A percentile compares a stretch with the other conserved stretches of the same genome.
Conservation (phyloP, 129 eudicot genomes). For the Heracleum sosnowskyi region DNA sequence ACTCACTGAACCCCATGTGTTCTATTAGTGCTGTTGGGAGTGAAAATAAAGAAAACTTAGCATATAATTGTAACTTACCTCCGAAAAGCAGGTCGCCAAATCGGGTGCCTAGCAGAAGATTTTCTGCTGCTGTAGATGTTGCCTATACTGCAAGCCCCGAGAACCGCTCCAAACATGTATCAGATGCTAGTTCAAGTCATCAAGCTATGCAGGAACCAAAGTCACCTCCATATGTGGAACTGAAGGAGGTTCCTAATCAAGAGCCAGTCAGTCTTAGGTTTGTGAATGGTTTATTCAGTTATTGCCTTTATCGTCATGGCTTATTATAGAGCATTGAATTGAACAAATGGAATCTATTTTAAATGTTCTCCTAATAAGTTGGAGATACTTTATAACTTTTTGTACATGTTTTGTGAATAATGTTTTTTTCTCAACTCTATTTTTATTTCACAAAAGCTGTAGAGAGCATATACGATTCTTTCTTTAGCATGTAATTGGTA, state of each 20-base stretch:
- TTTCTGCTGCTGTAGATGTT: conserved; percentile 63
- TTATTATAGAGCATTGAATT: neutral
- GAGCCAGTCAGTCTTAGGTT: conserved; percentile 71
- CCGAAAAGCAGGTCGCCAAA: conserved; percentile 82
- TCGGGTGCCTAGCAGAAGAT: conserved; percentile 52
- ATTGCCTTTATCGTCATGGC: neutral
- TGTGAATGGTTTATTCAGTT: conserved; percentile 10
- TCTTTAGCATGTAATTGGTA: conserved; percentile 7
- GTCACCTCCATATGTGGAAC: conserved; percentile 40
- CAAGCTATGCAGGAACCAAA: conserved; percentile 38
- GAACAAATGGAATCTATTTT: neutral
- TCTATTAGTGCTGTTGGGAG: conserved; percentile 34
- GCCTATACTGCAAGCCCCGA: conserved; percentile 49
- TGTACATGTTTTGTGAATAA: neutral
- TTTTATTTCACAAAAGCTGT: neutral
- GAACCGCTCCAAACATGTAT: conserved; percentile 33
- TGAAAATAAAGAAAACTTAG: conserved; percentile 59
- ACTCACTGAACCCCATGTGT: conserved; percentile 59
- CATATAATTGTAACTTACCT: conserved; percentile 56
- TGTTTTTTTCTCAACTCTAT: neutral
- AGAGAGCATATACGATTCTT: neutral
- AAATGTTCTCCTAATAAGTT: neutral
- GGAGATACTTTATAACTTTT: neutral
- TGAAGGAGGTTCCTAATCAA: conserved; percentile 40
- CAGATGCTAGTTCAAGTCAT: conserved; percentile 38